Evolutionary conservation across 169 alveolate species (phyloP), one percentile per base, ranked within the genome.

Genomic region (Perkinsus chesapeaki): DNA sequence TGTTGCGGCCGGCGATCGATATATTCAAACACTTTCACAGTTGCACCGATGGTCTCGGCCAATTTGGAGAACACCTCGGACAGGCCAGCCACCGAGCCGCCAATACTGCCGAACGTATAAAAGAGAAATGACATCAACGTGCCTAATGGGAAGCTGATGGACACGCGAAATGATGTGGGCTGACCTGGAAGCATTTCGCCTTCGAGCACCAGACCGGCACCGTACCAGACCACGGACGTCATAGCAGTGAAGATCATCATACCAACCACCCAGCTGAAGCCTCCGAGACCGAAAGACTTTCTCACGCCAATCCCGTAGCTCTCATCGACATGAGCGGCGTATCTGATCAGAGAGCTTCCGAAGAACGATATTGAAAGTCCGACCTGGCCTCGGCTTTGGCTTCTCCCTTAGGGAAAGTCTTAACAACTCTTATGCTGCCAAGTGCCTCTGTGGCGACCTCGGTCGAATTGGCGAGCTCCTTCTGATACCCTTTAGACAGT

Each of bases 171-270:
- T n/a, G n/a, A n/a, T n/a, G n/a, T n/a, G n/a, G 72, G 9, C 19
- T 47, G 72, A 60, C 93, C 93, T 1, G 93, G 93, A 0, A 60
- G 23, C 93, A 91, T 91, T 9, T 10, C 39, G 38, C 93, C 93
- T 27, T 39, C 43, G 39, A 91, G 93, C 23, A 91, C 93, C 82
- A 91, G 73, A n/a, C 60, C 82, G 16, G 93, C 93, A 60, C 93
- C 93, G 73, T 91, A 43, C 93, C 93, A 91, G 48, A 91, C 82
- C 82, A 60, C 82, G 31, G 36, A 27, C 27, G 82, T 60, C 82
- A 60, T 60, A 9, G 82, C 12, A 3, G 27, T 23, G 31, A 12
- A 60, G 12, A 60, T 60, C 31, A 60, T 1, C 12, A 60, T 60
- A 60, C 82, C 82, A 7, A 60, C 82, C 23, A 60, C 23, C 82